Percentiles rank a stretch among this genome's conserved stretches.
Evolutionary conservation across 2,329 filamentous ascomycete species (phyloP).

Genomic region (Madurella mycetomatis): DNA sequence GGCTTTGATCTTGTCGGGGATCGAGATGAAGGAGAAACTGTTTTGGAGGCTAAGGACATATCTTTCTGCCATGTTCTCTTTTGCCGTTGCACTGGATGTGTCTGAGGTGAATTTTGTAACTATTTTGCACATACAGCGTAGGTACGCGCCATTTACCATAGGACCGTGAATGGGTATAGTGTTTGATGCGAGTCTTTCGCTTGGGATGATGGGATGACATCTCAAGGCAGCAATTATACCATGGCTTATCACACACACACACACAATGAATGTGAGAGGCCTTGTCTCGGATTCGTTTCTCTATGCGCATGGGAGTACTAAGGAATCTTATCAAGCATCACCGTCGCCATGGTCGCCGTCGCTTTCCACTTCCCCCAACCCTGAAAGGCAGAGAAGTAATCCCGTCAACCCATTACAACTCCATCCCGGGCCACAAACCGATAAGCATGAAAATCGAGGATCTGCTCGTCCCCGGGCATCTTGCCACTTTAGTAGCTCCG

Average conservation of each 20-base stretch:
- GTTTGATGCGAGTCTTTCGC: no score
- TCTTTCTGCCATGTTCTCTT: no score
- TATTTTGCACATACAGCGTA: no score
- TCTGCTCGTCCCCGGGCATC: background rate
- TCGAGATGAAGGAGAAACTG: no score
- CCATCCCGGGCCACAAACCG: background rate
- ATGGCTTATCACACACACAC: background rate
- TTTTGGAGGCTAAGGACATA: no score
- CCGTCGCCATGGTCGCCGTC: background rate
- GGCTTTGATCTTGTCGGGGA: no score
- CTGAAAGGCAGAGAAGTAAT: background rate
- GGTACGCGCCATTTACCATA: no score
- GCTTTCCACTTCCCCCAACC: background rate
- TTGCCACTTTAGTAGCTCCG: conserved; percentile 51
- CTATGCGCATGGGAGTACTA: background rate
- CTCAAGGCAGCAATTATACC: background rate
- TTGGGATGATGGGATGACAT: no score
- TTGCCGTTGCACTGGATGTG: no score
- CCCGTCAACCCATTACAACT: background rate
- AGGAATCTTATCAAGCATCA: conserved; percentile 9
- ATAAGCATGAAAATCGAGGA: background rate
- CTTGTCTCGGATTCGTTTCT: background rate
- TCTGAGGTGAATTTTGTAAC: no score
- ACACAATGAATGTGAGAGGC: background rate
- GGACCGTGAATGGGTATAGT: no score